These are phyloP conservation scores for Gyrodon lividus DNA, from an alignment of 768 basidiomycete species.

Conservation along the genomic window DNA sequence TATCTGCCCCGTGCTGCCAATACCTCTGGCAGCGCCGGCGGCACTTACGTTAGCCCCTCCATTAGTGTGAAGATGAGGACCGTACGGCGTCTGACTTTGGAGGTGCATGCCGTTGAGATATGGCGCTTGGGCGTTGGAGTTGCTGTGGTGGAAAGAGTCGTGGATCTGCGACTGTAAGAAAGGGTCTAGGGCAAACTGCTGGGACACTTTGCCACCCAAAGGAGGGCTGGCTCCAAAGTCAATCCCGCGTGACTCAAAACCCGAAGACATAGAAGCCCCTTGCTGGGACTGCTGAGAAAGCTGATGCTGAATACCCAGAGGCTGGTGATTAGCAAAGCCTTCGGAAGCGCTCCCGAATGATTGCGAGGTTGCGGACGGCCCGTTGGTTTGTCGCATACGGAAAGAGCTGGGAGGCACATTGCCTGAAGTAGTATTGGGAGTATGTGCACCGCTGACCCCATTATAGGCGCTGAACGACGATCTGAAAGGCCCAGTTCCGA, in stretches of 20 bases:
- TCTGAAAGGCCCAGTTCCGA: conserved; percentile 35
- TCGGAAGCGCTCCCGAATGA: conserved; percentile 25
- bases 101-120: conserved; percentile 47
- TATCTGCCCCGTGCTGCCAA: conserved; percentile 30
- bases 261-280: conserved; percentile 20
- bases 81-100: conserved; percentile 75
- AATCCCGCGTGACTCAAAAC: conserved; percentile 28
- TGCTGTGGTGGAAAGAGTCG: conserved; percentile 33
- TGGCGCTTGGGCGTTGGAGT: conserved; percentile 31
- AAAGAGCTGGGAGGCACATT: conserved; percentile 33
- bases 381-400: conserved; percentile 36
- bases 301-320: conserved; percentile 31
- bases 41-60: conserved; percentile 29
- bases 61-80: conserved; percentile 58
- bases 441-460: conserved; percentile 24
- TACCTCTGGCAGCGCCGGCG: conserved; percentile 22
- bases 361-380: conserved; percentile 28
- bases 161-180: conserved; percentile 37
- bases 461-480: conserved; percentile 36
- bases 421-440: conserved; percentile 24
- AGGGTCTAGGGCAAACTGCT: conserved; percentile 34
- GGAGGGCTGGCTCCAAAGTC: conserved; percentile 34
- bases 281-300: conserved; percentile 37
- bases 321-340: conserved; percentile 25
- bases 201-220: conserved; percentile 25